Base-by-base conservation (phyloP, 176 grass and related monocot species). In the Microstegium vimineum region DNA sequence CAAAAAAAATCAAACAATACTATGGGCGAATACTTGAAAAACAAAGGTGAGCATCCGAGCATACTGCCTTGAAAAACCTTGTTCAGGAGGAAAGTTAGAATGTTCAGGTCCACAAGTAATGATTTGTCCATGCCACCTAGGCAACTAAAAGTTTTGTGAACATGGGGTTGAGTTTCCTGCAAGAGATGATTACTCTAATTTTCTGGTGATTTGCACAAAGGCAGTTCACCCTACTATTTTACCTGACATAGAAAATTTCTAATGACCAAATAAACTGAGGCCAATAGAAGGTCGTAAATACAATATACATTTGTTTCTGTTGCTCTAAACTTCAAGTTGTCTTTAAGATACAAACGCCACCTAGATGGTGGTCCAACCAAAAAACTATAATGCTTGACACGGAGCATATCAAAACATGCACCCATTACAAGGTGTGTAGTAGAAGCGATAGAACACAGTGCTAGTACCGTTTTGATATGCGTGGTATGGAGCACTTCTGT, bases 391-490 rank as follows among this genome's bases (percentile, higher is more conserved):
- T 59, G 31, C 23, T 73, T 86, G 56, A 77, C 40, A 62, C 25
- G 28, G 30, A 47, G 30, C 74, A 82, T 78, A 59, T 45, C 36
- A 82, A 56, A 77, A 81, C 45, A 32, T 36, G 47, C 35, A 57
- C 43, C 73, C 36, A 49, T 73, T 90, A 90, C 83, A 82, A 78
- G 66, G n/a, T 15, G n/a, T 15, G 13, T 31, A 37, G 46, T 69
- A 40, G 46, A 82, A 73, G 52, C 59, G 83, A 67, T 68, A 78
- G 79, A 78, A 83, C 88, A 74, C 86, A 32, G 34, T 83, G 23
- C 80, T 95, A 51, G 47, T 95, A 95, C 82, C 93, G 91, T 91
- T 86, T 93, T 43, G 96, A 95, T 80, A 99, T 94, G 73, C 89
- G 83, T 61, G 96, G 93, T 91, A 99, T 95, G 14, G 83, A 93